These are phyloP conservation scores for Aspergillus affinis DNA, from an alignment of 495 filamentous ascomycete genomes.

Conservation along the genomic window DNA sequence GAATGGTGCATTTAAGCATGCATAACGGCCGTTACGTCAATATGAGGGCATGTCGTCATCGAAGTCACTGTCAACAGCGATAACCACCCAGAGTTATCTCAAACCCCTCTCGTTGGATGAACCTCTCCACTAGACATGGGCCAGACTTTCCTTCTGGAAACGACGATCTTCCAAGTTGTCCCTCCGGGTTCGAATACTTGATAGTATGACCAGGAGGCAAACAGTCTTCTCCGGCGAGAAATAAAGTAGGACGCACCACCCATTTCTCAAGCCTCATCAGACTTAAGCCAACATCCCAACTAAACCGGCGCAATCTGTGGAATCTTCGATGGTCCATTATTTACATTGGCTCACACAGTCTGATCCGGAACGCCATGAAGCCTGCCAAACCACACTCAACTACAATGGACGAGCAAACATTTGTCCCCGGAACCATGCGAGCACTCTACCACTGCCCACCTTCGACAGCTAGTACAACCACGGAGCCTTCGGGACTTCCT, in stretches of 20 bases:
- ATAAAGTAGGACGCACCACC: background rate
- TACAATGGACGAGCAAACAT: slow-evolving; percentile 34
- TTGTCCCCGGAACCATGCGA: slow-evolving; percentile 39
- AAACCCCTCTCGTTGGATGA: background rate
- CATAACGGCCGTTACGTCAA: slow-evolving; percentile 17
- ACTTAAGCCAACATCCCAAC: background rate
- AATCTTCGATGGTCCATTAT: background rate
- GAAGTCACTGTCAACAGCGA: background rate
- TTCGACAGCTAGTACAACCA: slow-evolving; percentile 21
- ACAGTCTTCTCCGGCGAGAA: background rate
- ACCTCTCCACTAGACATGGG: background rate
- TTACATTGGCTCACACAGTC: background rate
- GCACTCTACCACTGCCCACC: slow-evolving; percentile 38
- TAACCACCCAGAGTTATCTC: background rate
- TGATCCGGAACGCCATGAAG: slow-evolving; percentile 14
- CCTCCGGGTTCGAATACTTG: background rate
- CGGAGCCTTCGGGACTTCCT: slow-evolving; percentile 11
- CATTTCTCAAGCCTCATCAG: background rate
- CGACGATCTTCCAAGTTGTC: background rate
- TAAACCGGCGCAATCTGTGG: background rate
- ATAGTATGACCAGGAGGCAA: background rate
- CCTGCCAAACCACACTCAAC: slow-evolving; percentile 28
- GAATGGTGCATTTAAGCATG: slow-evolving; percentile 4
- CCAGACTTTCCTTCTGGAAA: background rate
- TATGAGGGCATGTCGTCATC: slow-evolving; percentile 2